These are phyloP conservation scores for Arbutus unedo DNA, from an alignment of 148 eudicot species.

Conservation along the genomic window DNA sequence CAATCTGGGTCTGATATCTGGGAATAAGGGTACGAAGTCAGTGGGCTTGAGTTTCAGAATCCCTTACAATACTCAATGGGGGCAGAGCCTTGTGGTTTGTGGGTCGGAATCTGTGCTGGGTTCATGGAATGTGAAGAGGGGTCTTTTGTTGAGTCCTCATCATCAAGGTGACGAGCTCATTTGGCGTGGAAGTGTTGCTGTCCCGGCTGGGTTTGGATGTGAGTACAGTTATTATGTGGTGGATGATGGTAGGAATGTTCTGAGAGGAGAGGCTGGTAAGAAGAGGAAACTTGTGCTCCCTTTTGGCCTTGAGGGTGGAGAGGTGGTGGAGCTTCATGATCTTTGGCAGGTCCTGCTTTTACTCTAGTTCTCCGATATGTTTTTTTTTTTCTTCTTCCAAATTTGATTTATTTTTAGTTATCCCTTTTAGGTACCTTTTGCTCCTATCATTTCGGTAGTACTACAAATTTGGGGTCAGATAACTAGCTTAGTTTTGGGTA, in stretches of 20 bases:
- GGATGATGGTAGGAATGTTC: constrained; percentile 72
- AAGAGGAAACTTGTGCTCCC: constrained; percentile 64
- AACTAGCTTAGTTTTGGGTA: not conserved
- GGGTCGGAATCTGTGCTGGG: constrained; percentile 84
- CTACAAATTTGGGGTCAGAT: not conserved
- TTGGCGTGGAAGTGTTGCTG: constrained; percentile 71
- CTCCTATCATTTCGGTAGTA: not conserved
- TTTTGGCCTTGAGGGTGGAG: constrained; percentile 59
- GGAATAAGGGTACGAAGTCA: constrained; percentile 39
- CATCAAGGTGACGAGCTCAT: constrained; percentile 74
- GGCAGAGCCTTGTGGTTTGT: constrained; percentile 77
- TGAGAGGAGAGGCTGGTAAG: constrained; percentile 76
- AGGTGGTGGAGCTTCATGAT: constrained; percentile 73
- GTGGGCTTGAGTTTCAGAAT: constrained; percentile 65
- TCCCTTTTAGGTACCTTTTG: not conserved
- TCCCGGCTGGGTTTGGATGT: constrained; percentile 54
- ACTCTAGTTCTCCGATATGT: not conserved
- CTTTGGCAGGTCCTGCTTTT: constrained; percentile 78
- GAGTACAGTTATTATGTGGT: constrained; percentile 91
- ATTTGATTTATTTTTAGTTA: not conserved
- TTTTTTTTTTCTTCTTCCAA: not conserved
- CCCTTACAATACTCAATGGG: constrained; percentile 92
- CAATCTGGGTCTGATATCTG: constrained; percentile 47
- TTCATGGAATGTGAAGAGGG: constrained; percentile 82
- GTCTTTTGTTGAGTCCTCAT: constrained; percentile 60